These are phyloP conservation scores for Mucor plumbeus DNA, from an alignment of 371 early-diverging fungal genomes.

Conservation along the genomic window DNA sequence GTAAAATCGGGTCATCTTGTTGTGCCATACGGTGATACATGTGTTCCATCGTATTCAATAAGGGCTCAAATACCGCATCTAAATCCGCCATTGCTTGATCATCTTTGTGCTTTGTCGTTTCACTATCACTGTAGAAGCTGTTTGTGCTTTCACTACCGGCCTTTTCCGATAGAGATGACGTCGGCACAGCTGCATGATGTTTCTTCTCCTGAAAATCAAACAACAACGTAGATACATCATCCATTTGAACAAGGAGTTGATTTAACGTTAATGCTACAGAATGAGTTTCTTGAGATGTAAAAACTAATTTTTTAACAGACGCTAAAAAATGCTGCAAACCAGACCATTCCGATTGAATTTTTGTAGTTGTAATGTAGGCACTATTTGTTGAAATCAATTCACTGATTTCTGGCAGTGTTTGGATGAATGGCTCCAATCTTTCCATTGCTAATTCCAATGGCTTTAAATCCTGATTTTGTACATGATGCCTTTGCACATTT, in stretches of 20 bases:
- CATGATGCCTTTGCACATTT: constrained; percentile 11
- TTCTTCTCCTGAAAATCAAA: constrained; percentile 54
- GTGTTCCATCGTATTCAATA: constrained; percentile 56
- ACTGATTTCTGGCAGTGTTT: constrained; percentile 50
- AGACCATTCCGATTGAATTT: constrained; percentile 56
- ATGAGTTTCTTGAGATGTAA: constrained; percentile 26
- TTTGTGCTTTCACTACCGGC: not conserved
- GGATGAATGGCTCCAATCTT: constrained; percentile 56
- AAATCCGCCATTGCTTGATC: constrained; percentile 44
- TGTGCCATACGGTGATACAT: constrained; percentile 47
- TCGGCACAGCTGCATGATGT: constrained; percentile 25
- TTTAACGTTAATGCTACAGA: constrained; percentile 35
- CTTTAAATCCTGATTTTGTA: constrained; percentile 7
- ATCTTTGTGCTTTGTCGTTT: constrained; percentile 17
- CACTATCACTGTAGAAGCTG: not conserved
- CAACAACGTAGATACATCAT: constrained; percentile 45
- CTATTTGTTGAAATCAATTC: constrained; percentile 44
- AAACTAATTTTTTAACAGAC: constrained; percentile 41
- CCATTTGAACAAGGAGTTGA: constrained; percentile 37
- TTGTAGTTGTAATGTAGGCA: constrained; percentile 44
- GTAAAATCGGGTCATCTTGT: constrained; percentile 35
- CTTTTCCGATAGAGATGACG: constrained; percentile 28
- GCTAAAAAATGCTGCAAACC: constrained; percentile 48
- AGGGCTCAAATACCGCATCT: constrained; percentile 57
- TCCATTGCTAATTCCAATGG: constrained; percentile 48